A percentile compares a stretch with the other conserved stretches of the same genome.
phyloP scores from a whole-genome alignment of 371 early-diverging fungal genomes.

The Sanchytrium tribonematis region DNA sequence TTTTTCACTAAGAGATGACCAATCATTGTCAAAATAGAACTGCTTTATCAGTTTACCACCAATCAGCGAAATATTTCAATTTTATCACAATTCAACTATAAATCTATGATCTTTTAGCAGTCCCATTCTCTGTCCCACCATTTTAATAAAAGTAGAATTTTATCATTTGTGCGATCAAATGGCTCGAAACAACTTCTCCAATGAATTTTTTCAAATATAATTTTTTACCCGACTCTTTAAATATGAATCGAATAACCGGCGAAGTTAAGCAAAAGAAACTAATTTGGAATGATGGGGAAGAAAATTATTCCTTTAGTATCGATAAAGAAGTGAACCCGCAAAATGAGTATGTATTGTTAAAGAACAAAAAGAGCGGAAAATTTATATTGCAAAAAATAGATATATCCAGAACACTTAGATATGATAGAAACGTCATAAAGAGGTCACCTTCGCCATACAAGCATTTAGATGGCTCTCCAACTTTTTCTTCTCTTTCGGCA shows the following conservation, averaged over 20 bases:
- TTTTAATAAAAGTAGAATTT: too few relatives aligned
- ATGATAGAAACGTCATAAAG: background rate
- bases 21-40: too few relatives aligned
- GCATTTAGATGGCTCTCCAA: too few relatives aligned
- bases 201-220: background rate
- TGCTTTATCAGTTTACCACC: too few relatives aligned
- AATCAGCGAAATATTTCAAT: too few relatives aligned
- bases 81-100: too few relatives aligned
- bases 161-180: too few relatives aligned
- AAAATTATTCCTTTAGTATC: background rate
- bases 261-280: background rate
- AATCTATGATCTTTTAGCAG: too few relatives aligned
- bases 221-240: background rate
- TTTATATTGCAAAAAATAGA: background rate
- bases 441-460: background rate
- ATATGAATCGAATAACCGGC: background rate
- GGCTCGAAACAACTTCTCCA: too few relatives aligned
- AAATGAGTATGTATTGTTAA: background rate
- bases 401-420: background rate
- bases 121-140: too few relatives aligned
- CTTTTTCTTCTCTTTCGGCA: too few relatives aligned
- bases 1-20: too few relatives aligned
- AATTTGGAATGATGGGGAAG: background rate
- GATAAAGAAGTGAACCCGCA: background rate
- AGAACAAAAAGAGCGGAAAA: background rate